A percentile compares a stretch with the other conserved stretches of the same genome.
Conservation (phyloP, 345 rosid species). For the Viola odorata region DNA sequence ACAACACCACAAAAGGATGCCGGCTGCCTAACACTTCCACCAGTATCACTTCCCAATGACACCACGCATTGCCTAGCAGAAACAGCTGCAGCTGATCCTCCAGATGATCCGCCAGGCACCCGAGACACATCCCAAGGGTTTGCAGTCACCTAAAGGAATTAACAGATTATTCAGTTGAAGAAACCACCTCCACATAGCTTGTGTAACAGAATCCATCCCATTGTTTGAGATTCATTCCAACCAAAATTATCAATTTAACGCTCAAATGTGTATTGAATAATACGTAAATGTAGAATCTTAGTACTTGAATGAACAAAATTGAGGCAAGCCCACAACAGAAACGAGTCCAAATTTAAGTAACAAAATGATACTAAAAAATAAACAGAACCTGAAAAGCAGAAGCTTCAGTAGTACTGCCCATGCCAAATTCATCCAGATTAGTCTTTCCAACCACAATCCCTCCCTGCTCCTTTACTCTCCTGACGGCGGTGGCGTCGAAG, state of each 20-base stretch:
- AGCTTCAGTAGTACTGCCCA: slow-evolving; percentile 88
- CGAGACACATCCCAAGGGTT: slow-evolving; percentile 93
- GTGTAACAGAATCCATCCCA: too few relatives aligned
- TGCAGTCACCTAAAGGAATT: slow-evolving; percentile 62
- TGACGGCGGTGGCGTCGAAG: slow-evolving; percentile 74
- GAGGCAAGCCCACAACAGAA: not conserved
- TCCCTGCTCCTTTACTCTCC: slow-evolving; percentile 55
- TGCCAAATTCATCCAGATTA: slow-evolving; percentile 90
- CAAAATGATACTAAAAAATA: too few relatives aligned
- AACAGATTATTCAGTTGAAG: slow-evolving; percentile 40
- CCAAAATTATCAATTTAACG: too few relatives aligned
- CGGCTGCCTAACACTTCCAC: slow-evolving; percentile 97
- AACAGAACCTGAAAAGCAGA: slow-evolving; percentile 70
- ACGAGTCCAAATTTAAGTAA: not conserved
- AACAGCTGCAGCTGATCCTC: slow-evolving; percentile 96
- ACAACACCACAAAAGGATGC: slow-evolving; percentile 95
- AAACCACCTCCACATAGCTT: slow-evolving; percentile 32
- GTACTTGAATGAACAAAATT: not conserved
- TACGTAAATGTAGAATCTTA: too few relatives aligned
- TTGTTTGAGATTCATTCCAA: too few relatives aligned
- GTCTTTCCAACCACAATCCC: slow-evolving; percentile 86
- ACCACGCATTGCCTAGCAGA: slow-evolving; percentile 86
- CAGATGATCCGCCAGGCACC: slow-evolving; percentile 94
- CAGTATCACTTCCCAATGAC: slow-evolving; percentile 96
- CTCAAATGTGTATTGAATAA: too few relatives aligned